phyloP scores from a whole-genome alignment of 768 basidiomycete genomes.

The Trametopsis cervina region DNA sequence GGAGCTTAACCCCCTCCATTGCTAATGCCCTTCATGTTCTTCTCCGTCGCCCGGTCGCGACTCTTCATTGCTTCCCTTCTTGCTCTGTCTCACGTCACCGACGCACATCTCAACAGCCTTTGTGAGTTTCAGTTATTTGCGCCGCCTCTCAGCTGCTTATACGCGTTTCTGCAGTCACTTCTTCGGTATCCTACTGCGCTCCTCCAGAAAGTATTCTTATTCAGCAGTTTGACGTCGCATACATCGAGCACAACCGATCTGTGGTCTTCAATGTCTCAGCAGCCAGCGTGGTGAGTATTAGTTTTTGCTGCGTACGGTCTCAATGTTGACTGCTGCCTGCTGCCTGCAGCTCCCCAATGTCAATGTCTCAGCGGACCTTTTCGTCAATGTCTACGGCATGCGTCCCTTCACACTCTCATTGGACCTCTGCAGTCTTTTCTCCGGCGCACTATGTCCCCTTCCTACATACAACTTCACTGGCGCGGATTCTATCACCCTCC shows the following conservation, averaged over 20 bases:
- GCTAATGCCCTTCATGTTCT: slow-evolving; percentile 44
- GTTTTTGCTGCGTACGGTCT: not conserved
- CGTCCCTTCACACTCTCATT: slow-evolving; percentile 78
- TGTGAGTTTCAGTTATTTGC: slow-evolving; percentile 39
- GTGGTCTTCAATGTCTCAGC: slow-evolving; percentile 82
- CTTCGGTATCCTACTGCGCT: slow-evolving; percentile 82
- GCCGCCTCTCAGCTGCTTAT: slow-evolving; percentile 5
- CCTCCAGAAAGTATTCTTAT: slow-evolving; percentile 76
- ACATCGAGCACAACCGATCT: slow-evolving; percentile 63
- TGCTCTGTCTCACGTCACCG: slow-evolving; percentile 29
- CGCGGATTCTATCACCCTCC: slow-evolving; percentile 59
- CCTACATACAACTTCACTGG: slow-evolving; percentile 88
- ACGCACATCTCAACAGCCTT: slow-evolving; percentile 47
- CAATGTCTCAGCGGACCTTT: slow-evolving; percentile 75
- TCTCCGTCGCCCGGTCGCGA: slow-evolving; percentile 74
- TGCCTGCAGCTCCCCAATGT: slow-evolving; percentile 55
- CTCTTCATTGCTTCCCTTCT: slow-evolving; percentile 34
- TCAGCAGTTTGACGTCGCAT: slow-evolving; percentile 69
- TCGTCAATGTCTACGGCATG: slow-evolving; percentile 85
- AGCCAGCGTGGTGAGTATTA: slow-evolving; percentile 68
- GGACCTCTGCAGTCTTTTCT: slow-evolving; percentile 73
- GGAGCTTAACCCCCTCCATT: slow-evolving; percentile 5
- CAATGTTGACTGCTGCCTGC: slow-evolving; percentile 15
- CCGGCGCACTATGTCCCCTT: slow-evolving; percentile 76
- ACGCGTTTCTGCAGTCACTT: slow-evolving; percentile 61